Base-by-base conservation (phyloP, 2,329 filamentous ascomycete species). In the Aspergillus sp. region DNA sequence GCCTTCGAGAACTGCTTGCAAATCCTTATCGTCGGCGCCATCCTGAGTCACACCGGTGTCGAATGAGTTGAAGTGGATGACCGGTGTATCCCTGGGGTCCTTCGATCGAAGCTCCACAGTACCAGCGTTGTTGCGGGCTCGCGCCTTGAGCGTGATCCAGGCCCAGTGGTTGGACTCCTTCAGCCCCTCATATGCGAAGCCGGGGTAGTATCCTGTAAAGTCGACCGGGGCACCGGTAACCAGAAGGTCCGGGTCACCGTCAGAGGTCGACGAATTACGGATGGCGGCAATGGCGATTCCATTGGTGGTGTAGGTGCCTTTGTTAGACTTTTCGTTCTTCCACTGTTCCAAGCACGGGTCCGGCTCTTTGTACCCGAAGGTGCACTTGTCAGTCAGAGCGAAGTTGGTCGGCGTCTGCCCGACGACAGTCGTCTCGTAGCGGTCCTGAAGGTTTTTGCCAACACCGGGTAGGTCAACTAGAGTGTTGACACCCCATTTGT, bases 11-110 rank as follows among this genome's bases (percentile, higher is more conserved):
- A 81, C 56, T 2, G 80, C 77, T 44, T 71, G 59, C 4, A 77
- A 61, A 52, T 80, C 74, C 26, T 80, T 62, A 43, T 81, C 73
- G 30, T 71, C 67, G 0, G 65, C 66, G 3, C 67, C 65, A 40
- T 67, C 61, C 1, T 50, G 60, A 7, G 55, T 58, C 0, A 65
- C 64, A 2, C 70, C 66, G 30, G 64, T 60, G 32, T 58, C 66
- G 36, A 64, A 82, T 57, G 74, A 82, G 62, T 80, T 77, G 68
- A 81, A 84, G 48, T 71, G 71, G 56, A 86, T 83, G 5, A 75
- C 60, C 0, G 84, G 84, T 2, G 72, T 71, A 49, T 85, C 82
- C 0, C 77, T 75, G 1, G 83, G 83, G 57, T 86, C 76, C 0
- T 73, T 66, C 0, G 78, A 81, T 8, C 70, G 70, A 5, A 88